Evolutionary conservation across 345 rosid genomes (phyloP), one percentile per base, ranked within the genome.

Genomic region (Melastoma malabathricum): DNA sequence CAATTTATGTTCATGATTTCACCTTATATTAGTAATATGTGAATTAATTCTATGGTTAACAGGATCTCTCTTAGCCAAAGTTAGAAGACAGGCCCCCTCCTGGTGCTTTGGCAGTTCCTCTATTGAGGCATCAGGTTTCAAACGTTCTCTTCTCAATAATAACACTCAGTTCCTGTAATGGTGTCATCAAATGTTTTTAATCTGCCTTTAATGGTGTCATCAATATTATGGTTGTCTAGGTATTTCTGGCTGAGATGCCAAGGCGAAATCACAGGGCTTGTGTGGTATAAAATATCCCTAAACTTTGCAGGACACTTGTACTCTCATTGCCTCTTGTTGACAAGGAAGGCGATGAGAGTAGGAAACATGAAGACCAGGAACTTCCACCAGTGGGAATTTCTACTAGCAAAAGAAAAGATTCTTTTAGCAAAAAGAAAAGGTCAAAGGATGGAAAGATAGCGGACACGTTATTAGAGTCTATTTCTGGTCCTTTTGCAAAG

Each of bases 71-170:
- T 52, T 83, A 75, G 72, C 86, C 89, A 49, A 71, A 59, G 47
- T 75, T 83, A n/a, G 98, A 92, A 80, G 81, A 79, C 65, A 66
- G 15, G 65, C 84, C 66, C 3, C 96, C 98, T 13, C 87, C 87
- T 18, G 96, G 95, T 69, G 56, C 69, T 71, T 39, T 90, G 77
- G 50, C 93, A 53, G 94, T 86, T 56, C 75, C 92, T 57, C 98
- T 90, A 54, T 52, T 90, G 70, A 79, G 84, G 66, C 96, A 84
- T 76, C 98, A 90, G 98, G 96, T 90, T 63, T 58, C 64, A 16
- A 12, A 45, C 41, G 39, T 43, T 10, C 19, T 20, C 19, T 29
- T 31, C 18, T 50, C 25, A 22, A 22, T 22, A 31, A 31, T 31
- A 9, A 31, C 38, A 31, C 38, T 31, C 38, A 2, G 38, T 31